Evolutionary conservation across 2,329 filamentous ascomycete genomes (phyloP).

Genomic region (Orbilia brochopaga): DNA sequence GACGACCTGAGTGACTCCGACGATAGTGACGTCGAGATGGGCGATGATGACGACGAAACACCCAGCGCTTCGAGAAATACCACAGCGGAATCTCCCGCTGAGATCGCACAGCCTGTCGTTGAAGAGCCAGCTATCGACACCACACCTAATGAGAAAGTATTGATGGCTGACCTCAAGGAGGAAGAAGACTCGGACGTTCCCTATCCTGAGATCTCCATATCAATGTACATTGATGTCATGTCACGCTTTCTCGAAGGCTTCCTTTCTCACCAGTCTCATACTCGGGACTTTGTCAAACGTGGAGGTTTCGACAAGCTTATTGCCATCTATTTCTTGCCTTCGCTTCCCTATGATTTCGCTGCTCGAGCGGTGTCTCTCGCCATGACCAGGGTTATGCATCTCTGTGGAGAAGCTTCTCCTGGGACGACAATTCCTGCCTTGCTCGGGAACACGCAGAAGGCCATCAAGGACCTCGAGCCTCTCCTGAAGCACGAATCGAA

Average conservation of each 20-base stretch:
- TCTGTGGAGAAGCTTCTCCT: slow-evolving; percentile 79
- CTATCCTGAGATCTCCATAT: slow-evolving; percentile 60
- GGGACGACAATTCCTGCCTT: slow-evolving; percentile 82
- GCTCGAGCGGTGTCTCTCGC: slow-evolving; percentile 72
- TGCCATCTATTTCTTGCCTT: slow-evolving; percentile 81
- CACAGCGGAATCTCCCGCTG: slow-evolving; percentile 51
- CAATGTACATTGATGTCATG: slow-evolving; percentile 75
- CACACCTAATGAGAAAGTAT: slow-evolving; percentile 55
- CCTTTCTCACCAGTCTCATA: slow-evolving; percentile 75
- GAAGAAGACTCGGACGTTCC: slow-evolving; percentile 61
- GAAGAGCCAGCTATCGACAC: slow-evolving; percentile 46
- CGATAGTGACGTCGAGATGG: slow-evolving; percentile 68
- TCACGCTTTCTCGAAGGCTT: slow-evolving; percentile 79
- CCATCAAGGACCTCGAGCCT: slow-evolving; percentile 71
- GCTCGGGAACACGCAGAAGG: slow-evolving; percentile 73
- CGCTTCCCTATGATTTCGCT: slow-evolving; percentile 75
- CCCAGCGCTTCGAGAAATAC: slow-evolving; percentile 52
- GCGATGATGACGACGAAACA: slow-evolving; percentile 61
- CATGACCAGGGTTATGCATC: slow-evolving; percentile 74
- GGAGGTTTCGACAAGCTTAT: slow-evolving; percentile 84
- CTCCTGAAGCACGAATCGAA: slow-evolving; percentile 65
- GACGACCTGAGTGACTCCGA: slow-evolving; percentile 51
- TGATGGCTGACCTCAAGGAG: slow-evolving; percentile 61
- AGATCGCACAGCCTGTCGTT: slow-evolving; percentile 48
- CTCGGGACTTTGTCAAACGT: slow-evolving; percentile 73